Conservation (phyloP, 306 rosid genomes). For the Quercus dentata region DNA sequence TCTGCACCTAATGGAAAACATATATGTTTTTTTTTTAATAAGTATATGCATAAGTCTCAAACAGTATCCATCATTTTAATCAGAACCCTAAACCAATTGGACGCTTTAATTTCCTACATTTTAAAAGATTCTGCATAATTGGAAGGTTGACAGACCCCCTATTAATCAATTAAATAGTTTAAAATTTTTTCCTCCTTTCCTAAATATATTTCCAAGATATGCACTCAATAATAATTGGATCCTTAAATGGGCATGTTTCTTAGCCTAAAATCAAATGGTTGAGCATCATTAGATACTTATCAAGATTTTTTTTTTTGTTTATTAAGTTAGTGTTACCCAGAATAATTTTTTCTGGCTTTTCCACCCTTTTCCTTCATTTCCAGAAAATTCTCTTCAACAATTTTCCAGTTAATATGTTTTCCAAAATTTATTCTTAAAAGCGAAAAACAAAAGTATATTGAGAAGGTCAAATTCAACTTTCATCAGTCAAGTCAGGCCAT, state of each 20-base stretch:
- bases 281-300: no score
- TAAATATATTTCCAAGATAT: not conserved
- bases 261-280: no score
- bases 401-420: no score
- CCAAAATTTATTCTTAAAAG: no score
- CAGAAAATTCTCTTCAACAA: no score
- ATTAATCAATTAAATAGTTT: not conserved
- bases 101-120: not conserved
- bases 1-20: conserved; percentile 39
- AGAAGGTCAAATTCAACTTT: no score
- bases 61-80: not conserved
- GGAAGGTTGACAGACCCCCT: not conserved
- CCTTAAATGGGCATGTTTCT: no score
- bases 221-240: not conserved
- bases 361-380: no score
- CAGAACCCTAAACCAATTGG: not conserved
- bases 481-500: not conserved
- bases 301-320: no score
- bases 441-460: no score
- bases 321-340: no score
- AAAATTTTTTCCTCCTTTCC: not conserved
- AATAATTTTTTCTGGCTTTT: no score
- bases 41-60: not conserved
- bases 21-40: not conserved
- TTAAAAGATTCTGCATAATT: not conserved